These are phyloP conservation scores for Trichoderma atrobrunneum DNA, from an alignment of 2,329 filamentous ascomycete genomes.

Conservation along the genomic window DNA sequence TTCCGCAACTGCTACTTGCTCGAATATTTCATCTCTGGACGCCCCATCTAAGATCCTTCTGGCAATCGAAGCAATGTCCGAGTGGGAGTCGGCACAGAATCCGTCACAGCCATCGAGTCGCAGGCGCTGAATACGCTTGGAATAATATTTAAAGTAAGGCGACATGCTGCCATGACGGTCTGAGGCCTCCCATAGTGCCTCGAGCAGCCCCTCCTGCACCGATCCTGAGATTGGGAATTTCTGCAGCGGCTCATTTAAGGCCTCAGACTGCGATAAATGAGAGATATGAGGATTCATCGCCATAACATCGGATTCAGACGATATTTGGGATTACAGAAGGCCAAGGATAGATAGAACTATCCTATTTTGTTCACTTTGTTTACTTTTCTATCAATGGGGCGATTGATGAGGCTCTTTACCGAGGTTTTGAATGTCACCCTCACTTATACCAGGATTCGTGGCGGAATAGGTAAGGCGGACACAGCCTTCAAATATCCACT, in stretches of 20 bases:
- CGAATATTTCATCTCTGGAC: not conserved
- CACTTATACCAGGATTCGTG: not conserved
- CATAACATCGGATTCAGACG: no score
- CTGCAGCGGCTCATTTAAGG: not conserved
- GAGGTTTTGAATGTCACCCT: not conserved
- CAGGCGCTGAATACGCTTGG: not conserved
- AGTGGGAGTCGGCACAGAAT: not conserved
- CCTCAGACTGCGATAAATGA: not conserved
- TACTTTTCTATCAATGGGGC: not conserved
- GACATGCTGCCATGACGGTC: not conserved
- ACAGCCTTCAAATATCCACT: not conserved
- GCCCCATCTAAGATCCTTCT: not conserved
- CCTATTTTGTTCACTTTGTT: not conserved
- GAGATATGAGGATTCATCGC: not conserved
- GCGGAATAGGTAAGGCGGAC: not conserved
- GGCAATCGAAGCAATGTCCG: not conserved
- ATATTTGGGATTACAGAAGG: not conserved
- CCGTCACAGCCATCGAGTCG: not conserved
- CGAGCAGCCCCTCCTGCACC: not conserved
- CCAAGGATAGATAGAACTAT: not conserved
- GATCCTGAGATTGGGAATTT: not conserved
- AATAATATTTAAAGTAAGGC: slow-evolving; percentile 3
- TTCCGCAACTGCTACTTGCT: not conserved
- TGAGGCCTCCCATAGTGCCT: slow-evolving; percentile 4
- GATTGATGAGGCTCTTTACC: not conserved